Evolutionary conservation across 1,139 yeast genomes (phyloP).

Genomic region (Debaryomyces sp.): DNA sequence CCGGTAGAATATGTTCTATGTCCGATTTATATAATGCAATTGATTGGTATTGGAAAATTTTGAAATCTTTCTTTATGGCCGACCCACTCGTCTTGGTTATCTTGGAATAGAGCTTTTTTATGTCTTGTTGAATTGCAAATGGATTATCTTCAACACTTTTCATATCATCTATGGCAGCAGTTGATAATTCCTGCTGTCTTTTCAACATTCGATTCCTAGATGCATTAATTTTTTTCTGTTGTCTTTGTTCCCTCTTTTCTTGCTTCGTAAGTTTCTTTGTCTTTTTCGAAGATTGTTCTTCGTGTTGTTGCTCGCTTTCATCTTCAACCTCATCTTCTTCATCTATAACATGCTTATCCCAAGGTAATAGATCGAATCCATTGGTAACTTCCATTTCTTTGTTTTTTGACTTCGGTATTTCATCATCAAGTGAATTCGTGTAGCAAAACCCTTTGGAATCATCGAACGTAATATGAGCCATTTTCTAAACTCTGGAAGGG

Average conservation of each 20-base stretch:
- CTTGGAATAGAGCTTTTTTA: constrained; percentile 23
- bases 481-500: not conserved
- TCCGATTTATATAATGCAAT: constrained; percentile 44
- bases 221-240: constrained; percentile 32
- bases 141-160: constrained; percentile 17
- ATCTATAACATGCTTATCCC: constrained; percentile 21
- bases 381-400: constrained; percentile 12
- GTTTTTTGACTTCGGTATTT: not conserved
- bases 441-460: constrained; percentile 27
- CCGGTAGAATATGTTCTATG: constrained; percentile 42
- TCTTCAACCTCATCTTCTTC: constrained; percentile 11
- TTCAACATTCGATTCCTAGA: constrained; percentile 23
- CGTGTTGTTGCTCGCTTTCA: constrained; percentile 10
- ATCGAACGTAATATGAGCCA: constrained; percentile 16
- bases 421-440: constrained; percentile 9
- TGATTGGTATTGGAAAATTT: constrained; percentile 42
- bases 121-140: constrained; percentile 23
- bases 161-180: not conserved
- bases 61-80: constrained; percentile 21
- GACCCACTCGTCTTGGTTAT: constrained; percentile 15
- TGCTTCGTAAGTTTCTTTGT: constrained; percentile 27
- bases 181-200: constrained; percentile 18
- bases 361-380: constrained; percentile 37
- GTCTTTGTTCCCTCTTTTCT: constrained; percentile 33
- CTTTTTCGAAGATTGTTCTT: constrained; percentile 8